Base-by-base conservation (phyloP, 208 protist species). In the Tritrichomonas musculus region DNA sequence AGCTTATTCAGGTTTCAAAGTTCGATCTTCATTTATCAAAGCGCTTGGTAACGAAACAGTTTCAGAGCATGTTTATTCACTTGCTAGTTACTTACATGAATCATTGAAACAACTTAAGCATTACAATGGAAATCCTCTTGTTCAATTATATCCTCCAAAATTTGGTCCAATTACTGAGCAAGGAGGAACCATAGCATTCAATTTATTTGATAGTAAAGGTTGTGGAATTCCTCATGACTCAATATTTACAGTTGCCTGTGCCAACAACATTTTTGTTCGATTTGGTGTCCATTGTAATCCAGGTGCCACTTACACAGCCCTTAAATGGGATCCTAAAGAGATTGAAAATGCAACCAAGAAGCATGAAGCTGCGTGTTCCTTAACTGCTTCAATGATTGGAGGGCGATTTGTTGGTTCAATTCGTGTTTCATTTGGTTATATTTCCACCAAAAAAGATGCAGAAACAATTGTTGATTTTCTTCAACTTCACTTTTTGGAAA, bases 211-310 rank as follows among this genome's bases (percentile, higher is more conserved):
- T 20, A 25, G 20, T 8, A 53, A 55, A 33, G 47, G 47, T 27
- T 8, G n/a, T 5, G n/a, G n/a, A 57, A 60, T 88, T 88, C 20
- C 77, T 20, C 77, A 88, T 39, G 77, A 88, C 39, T 13, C 27
- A 88, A 88, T 88, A 39, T 88, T 88, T 47, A 88, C 77, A 1
- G 20, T 44, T 57, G 77, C 77, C 0, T 47, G 47, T 33, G 77
- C 77, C 8, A 57, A 88, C 27, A 36, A 9, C 17, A 57, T 88
- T 57, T 88, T 55, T 50, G 47, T 88, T 9, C 53, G 77, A 57
- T 88, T 88, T 57, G 77, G 77, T 33, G 77, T 88, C 8, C 77
- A 88, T 30, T 88, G 77, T 47, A 88, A 88, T 57, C 77, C 77
- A 39, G 77, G 77, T 9, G 77, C 41, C 2, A 88, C 77, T 33